Conservation (phyloP, 192 early-diverging fungal genomes). For the Mortierella hygrophila region DNA sequence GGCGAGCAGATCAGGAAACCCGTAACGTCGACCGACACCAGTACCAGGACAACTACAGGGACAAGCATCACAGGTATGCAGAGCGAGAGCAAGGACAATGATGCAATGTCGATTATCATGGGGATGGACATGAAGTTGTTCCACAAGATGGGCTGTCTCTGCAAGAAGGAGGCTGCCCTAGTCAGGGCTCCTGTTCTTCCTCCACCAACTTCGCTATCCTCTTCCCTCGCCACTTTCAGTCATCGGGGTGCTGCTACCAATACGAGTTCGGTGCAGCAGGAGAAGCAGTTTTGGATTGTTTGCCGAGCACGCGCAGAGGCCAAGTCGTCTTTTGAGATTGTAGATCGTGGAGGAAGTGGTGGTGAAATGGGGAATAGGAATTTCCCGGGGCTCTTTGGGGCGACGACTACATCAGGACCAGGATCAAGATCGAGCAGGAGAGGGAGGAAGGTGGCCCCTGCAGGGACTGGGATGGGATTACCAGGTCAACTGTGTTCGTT, state of each 20-base stretch:
- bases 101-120: neutral
- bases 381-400: neutral
- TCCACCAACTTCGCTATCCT: neutral
- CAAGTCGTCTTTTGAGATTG: neutral
- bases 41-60: neutral
- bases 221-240: neutral
- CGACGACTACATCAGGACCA: neutral
- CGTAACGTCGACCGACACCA: neutral
- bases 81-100: neutral
- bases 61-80: neutral
- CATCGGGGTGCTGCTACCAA: neutral
- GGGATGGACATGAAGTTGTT: neutral
- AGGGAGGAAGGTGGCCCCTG: neutral
- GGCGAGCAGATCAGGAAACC: neutral
- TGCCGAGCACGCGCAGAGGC: neutral
- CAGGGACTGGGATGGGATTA: neutral
- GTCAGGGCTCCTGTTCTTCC: neutral
- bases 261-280: neutral
- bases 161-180: neutral
- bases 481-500: neutral
- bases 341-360: neutral
- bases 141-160: slow-evolving; percentile 1
- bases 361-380: neutral
- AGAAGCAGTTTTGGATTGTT: neutral
- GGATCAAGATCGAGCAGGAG: neutral